Evolutionary conservation across 345 rosid species (phyloP).

Genomic region (Citrus trifoliata): DNA sequence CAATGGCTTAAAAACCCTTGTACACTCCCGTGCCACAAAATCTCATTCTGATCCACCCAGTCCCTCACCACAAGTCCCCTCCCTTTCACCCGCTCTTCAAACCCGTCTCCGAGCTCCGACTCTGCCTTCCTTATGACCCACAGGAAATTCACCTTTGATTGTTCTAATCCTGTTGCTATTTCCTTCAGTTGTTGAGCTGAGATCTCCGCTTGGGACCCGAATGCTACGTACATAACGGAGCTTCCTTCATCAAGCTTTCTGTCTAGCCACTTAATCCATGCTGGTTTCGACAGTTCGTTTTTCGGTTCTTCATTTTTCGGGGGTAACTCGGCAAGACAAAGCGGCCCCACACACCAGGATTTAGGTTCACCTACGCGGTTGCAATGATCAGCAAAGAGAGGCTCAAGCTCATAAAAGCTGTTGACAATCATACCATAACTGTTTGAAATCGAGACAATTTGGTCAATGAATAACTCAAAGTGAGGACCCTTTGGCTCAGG

Average conservation of each 20-base stretch:
- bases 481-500: constrained; percentile 14
- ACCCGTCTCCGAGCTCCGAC: constrained; percentile 38
- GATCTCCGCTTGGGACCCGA: constrained; percentile 75
- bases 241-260: constrained; percentile 37
- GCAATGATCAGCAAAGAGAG: constrained; percentile 39
- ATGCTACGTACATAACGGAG: constrained; percentile 68
- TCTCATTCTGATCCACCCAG: constrained; percentile 71
- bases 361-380: constrained; percentile 12
- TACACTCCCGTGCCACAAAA: constrained; percentile 51
- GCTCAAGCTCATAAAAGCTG: constrained; percentile 69
- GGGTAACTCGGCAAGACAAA: constrained; percentile 35
- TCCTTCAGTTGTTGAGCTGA: constrained; percentile 49
- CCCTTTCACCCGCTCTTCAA: constrained; percentile 39
- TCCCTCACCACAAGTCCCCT: constrained; percentile 58
- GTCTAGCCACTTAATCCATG: constrained; percentile 69
- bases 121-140: constrained; percentile 58
- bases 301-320: background rate
- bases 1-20: constrained; percentile 77
- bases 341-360: constrained; percentile 57
- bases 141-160: constrained; percentile 51
- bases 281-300: constrained; percentile 22
- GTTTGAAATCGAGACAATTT: background rate
- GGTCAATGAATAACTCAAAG: constrained; percentile 17
- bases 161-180: constrained; percentile 52
- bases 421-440: constrained; percentile 51